A percentile compares a stretch with the other conserved stretches of the same genome.
Evolutionary conservation across 441 rosid species (phyloP).

Genomic region (Geranium incanum): DNA sequence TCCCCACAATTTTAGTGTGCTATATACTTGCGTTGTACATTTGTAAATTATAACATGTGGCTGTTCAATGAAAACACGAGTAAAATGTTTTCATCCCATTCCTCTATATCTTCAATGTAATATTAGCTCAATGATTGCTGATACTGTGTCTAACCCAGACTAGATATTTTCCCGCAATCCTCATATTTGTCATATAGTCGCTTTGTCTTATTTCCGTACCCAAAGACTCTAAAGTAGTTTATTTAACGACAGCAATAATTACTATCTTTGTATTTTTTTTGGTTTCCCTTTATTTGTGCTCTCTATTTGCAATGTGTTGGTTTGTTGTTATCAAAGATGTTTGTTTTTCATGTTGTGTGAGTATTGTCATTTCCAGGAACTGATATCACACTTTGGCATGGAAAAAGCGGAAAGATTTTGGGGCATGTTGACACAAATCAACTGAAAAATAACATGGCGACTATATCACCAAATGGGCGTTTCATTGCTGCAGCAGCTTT

Average conservation of each 20-base stretch:
- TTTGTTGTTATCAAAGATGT: background rate
- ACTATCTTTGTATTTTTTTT: background rate
- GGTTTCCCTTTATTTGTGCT: background rate
- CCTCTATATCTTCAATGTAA: no score
- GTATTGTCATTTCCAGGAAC: constrained; percentile 44
- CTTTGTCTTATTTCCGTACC: no score
- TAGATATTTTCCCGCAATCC: no score
- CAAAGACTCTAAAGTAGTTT: no score
- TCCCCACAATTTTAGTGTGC: background rate
- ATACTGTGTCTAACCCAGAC: no score
- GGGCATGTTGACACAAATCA: constrained; percentile 76
- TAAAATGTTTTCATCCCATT: background rate
- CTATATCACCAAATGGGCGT: constrained; percentile 92
- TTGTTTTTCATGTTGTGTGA: background rate
- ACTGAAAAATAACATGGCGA: constrained; percentile 82
- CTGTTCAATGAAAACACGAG: background rate
- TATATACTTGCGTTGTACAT: background rate
- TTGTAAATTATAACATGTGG: background rate
- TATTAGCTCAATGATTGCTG: no score
- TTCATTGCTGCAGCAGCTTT: constrained; percentile 98
- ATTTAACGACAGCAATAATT: background rate
- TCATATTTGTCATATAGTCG: no score
- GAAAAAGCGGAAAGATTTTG: constrained; percentile 62
- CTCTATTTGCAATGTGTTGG: background rate
- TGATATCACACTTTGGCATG: constrained; percentile 94